Evolutionary conservation across 2,329 filamentous ascomycete species (phyloP).

Genomic region (Pseudogymnoascus sp.): DNA sequence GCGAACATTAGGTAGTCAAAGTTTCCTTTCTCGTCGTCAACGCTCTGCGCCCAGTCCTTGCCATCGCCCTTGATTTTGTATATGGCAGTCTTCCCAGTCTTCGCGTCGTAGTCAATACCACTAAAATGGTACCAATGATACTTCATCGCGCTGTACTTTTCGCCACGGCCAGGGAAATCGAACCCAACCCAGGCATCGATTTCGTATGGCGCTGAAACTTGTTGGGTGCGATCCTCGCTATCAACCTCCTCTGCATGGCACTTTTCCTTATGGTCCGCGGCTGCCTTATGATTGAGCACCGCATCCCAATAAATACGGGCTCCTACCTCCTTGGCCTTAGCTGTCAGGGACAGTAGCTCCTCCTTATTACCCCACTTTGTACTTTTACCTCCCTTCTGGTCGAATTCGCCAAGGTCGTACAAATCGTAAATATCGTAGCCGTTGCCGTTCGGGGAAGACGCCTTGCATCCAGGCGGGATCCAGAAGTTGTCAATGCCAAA

Average conservation of each 20-base stretch:
- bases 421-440: conserved; percentile 66
- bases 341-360: conserved; percentile 48
- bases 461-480: conserved; percentile 67
- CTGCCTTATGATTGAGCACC: conserved; percentile 66
- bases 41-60: conserved; percentile 55
- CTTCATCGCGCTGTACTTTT: conserved; percentile 52
- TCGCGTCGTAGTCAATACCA: conserved; percentile 58
- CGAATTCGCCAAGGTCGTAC: conserved; percentile 64
- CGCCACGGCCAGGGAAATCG: conserved; percentile 53
- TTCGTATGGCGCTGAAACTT: conserved; percentile 47
- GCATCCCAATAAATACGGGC: conserved; percentile 61
- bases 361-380: conserved; percentile 65
- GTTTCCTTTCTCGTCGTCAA: conserved; percentile 55
- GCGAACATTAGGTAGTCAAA: conserved; percentile 67
- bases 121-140: conserved; percentile 63
- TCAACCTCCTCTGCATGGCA: conserved; percentile 59
- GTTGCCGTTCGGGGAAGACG: conserved; percentile 51
- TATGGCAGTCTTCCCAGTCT: conserved; percentile 48
- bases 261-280: conserved; percentile 56
- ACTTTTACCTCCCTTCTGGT: conserved; percentile 54
- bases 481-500: conserved; percentile 57
- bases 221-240: conserved; percentile 47
- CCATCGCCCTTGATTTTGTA: conserved; percentile 55
- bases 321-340: conserved; percentile 42
- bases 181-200: conserved; percentile 64